Base-by-base conservation (phyloP, 176 grass and related monocot species). In the Microstegium vimineum region DNA sequence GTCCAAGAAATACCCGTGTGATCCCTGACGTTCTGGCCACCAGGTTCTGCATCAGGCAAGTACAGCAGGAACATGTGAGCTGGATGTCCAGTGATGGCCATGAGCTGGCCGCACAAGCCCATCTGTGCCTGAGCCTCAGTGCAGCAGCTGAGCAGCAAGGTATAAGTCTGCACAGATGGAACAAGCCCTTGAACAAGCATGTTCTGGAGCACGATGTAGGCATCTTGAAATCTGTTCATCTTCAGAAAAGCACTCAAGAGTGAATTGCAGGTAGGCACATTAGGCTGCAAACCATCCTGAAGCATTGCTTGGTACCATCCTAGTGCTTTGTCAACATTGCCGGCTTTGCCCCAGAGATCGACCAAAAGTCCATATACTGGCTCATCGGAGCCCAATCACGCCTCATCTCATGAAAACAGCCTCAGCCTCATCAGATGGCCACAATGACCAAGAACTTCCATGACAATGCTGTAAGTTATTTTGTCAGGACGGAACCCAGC, bases 391-490 rank as follows among this genome's bases (percentile, higher is more conserved):
- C 76, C 95, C 92, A 98, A 89, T 98, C 90, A 22, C 71, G 76
- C 59, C 83, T 89, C 96, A 98, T 98, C 89, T 98, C 86, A 36
- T 70, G 85, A 98, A 95, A 7, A 95, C 96, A 16, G 88, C 72
- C 78, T 98, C 92, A 8, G 85, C 93, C 75, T 98, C 90, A 38
- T 98, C 72, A 98, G 85, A 87, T 88, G 90, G 66, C 95, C 95
- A 23, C 88, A 92, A 38, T 89, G 86, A 84, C 88, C 95, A 41
- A 93, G 89, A 78, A 94, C 92, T 60, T 98, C 95, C 82, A 98
- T 98, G 32, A 98, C 95, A 26, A 95, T 93, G 66, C 95, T 98
- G 72, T 93, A 98, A 32, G 95, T 98, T 86, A 98, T 98, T 78
- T 95, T 98, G 86, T 98, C 95, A 42, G 95, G 95, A n/a, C 80